Conservation (phyloP, 257 asterid genomes). For the Schizonepeta tenuifolia region DNA sequence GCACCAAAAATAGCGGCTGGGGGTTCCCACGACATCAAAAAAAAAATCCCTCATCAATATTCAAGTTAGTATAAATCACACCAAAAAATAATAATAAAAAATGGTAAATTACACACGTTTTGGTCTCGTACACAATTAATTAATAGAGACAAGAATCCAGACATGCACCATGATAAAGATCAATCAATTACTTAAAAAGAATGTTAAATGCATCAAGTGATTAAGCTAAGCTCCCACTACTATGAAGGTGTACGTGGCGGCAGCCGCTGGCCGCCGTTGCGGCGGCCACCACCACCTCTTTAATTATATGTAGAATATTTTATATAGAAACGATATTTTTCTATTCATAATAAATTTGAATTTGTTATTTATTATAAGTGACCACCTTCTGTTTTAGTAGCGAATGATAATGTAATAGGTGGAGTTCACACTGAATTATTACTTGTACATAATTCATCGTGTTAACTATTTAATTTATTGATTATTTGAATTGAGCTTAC, state of each 20-base stretch:
- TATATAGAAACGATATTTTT: not conserved
- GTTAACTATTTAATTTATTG: too few relatives aligned
- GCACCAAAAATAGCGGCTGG: too few relatives aligned
- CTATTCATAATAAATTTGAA: not conserved
- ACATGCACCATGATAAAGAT: not conserved
- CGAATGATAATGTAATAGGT: not conserved
- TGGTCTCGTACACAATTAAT: not conserved
- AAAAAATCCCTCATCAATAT: too few relatives aligned
- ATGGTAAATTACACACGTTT: not conserved
- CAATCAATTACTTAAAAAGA: not conserved
- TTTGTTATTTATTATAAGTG: not conserved
- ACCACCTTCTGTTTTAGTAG: not conserved
- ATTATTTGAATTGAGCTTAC: not conserved
- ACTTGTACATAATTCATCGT: not conserved
- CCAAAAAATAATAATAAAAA: too few relatives aligned
- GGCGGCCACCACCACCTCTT: not conserved
- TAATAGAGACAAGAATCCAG: not conserved
- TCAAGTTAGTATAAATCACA: too few relatives aligned
- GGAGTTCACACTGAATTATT: not conserved
- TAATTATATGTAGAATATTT: not conserved
- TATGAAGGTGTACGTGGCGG: not conserved
- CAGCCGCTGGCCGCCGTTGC: constrained; percentile 9
- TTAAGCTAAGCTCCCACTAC: constrained; percentile 2
- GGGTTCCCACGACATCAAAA: too few relatives aligned
- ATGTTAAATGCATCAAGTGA: not conserved